Evolutionary conservation across 306 rosid species (phyloP), one percentile per base, ranked within the genome.

Genomic region (Pyrus bretschneideri): DNA sequence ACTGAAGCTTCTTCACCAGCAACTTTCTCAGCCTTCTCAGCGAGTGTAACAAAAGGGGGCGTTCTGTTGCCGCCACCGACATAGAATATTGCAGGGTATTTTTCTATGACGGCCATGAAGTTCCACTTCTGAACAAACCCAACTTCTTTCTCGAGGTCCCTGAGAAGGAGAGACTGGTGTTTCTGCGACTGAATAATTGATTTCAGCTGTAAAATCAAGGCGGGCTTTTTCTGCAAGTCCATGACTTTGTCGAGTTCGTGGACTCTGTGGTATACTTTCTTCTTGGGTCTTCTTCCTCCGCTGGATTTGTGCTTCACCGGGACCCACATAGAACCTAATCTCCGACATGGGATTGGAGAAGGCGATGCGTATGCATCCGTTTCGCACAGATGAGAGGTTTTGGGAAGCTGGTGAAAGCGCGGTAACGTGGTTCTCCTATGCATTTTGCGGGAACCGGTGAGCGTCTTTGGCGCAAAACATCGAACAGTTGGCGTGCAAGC

Each of bases 41-140:
- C 81, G 60, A 93, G 88, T 29, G 83, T 75, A 55, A 90, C 89
- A 21, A 72, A 89, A 58, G 94, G 94, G 2, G 91, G 93, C 3
- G 59, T 11, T 15, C 85, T 84, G 45, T 81, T 69, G 46, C 87
- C 88, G 11, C 87, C 87, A 12, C 78, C 82, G 51, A 88, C 95
- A n/a, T 81, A 83, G 79, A 94, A 92, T 31, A 94, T 87, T 5
- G 92, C 73, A 29, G 90, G 89, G 67, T 94, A 84, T 45, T 82
- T 87, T 78, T 94, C 86, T 4, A 94, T 86, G 55, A 80, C 93
- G 38, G 84, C 81, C 96, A 94, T 92, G 81, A 92, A 94, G 74
- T 88, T 88, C 98, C 97, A 94, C 74, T 94, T 94, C 70, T 88
- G 87, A 45, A 94, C 95, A 67, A 94, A 86, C 29, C 98, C 98